These are phyloP conservation scores for Funneliformis mosseae DNA, from an alignment of 192 early-diverging fungal species.

Conservation along the genomic window DNA sequence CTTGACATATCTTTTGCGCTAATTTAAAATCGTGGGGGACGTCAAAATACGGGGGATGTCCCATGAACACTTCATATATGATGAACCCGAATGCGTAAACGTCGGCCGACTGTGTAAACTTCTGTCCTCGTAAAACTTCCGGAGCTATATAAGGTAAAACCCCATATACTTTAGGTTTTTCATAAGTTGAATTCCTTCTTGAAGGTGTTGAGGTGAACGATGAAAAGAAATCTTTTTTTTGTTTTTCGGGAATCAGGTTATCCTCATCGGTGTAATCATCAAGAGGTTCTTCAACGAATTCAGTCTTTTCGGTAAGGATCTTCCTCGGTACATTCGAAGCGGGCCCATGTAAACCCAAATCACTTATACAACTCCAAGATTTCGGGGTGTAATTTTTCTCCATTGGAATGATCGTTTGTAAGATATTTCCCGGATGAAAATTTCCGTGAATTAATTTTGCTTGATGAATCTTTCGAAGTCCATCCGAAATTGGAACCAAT, in stretches of 20 bases:
- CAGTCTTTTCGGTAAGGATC: not conserved
- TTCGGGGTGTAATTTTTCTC: not conserved
- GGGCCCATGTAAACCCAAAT: not conserved
- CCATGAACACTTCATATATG: not conserved
- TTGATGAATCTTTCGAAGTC: not conserved
- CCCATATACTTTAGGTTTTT: slow-evolving; percentile 7
- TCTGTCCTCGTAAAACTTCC: not conserved
- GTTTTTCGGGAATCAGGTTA: not conserved
- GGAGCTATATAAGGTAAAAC: slow-evolving; percentile 26
- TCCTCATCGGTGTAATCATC: not conserved
- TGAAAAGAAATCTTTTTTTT: not conserved
- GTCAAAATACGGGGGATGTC: not conserved
- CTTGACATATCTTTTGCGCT: not conserved
- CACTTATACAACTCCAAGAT: not conserved
- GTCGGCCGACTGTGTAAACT: slow-evolving; percentile 3
- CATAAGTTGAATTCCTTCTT: not conserved
- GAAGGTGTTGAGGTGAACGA: not conserved
- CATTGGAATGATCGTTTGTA: not conserved
- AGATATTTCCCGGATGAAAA: slow-evolving; percentile 13
- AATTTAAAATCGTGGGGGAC: not conserved
- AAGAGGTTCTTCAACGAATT: not conserved
- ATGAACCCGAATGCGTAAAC: slow-evolving; percentile 19
- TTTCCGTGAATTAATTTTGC: not conserved
- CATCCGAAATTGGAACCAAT: not conserved
- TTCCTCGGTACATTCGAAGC: not conserved